A percentile compares a stretch with the other conserved stretches of the same genome.
Evolutionary conservation across 768 basidiomycete species (phyloP).

Genomic region (Roridomyces roridus): DNA sequence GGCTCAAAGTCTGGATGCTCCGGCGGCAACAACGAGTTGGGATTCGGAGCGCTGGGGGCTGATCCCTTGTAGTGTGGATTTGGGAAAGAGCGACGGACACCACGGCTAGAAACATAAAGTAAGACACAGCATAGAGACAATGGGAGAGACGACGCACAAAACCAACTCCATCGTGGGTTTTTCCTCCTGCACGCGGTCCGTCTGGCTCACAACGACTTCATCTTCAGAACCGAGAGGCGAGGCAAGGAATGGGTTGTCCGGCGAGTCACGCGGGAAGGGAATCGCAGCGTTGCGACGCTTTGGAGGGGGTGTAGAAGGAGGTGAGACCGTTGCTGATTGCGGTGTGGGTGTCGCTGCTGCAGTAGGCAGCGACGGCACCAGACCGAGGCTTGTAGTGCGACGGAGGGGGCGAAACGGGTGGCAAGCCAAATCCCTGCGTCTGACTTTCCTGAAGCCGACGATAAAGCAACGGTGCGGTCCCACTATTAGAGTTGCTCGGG

Average conservation of each 20-base stretch:
- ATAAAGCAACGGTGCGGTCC: slow-evolving; percentile 41
- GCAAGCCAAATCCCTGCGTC: slow-evolving; percentile 30
- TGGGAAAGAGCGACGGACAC: slow-evolving; percentile 63
- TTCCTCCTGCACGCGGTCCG: slow-evolving; percentile 49
- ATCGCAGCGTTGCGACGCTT: slow-evolving; percentile 35
- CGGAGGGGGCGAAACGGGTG: slow-evolving; percentile 70
- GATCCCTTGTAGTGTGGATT: slow-evolving; percentile 68
- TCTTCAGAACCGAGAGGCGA: slow-evolving; percentile 38
- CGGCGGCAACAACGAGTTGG: slow-evolving; percentile 60
- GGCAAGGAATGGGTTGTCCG: slow-evolving; percentile 73
- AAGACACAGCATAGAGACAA: slow-evolving; percentile 1
- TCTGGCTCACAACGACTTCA: slow-evolving; percentile 39
- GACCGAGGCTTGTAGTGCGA: slow-evolving; percentile 54
- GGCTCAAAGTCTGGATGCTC: slow-evolving; percentile 73
- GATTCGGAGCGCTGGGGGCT: slow-evolving; percentile 46
- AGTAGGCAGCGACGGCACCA: background rate
- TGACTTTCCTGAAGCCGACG: slow-evolving; percentile 36
- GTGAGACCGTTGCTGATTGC: slow-evolving; percentile 36
- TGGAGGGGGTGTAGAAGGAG: slow-evolving; percentile 46
- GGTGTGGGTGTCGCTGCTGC: slow-evolving; percentile 12
- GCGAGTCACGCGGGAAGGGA: slow-evolving; percentile 60
- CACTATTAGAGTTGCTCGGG: slow-evolving; percentile 8
- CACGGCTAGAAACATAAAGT: slow-evolving; percentile 57
- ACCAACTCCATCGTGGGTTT: slow-evolving; percentile 73
- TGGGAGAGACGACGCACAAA: slow-evolving; percentile 56